Base-by-base conservation (phyloP, 2,329 filamentous ascomycete species). In the Graphium sp. region DNA sequence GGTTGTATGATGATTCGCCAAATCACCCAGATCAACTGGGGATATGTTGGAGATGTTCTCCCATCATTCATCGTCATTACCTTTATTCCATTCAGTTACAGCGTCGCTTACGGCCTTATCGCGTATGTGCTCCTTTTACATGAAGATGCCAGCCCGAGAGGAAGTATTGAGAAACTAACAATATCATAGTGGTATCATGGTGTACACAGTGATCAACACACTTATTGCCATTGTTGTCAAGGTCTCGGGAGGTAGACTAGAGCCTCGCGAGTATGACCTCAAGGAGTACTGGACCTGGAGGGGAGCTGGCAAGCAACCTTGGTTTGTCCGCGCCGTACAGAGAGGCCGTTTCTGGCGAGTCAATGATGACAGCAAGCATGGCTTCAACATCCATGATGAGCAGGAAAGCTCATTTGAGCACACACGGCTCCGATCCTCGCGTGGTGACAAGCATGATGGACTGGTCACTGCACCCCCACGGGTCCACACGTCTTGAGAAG, bases 1-100 rank as follows among this genome's bases (percentile, higher is more conserved):
- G 78, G 78, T 4, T 79, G 74, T 39, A 62, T 83, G 51, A 84
- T 84, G 78, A 75, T 79, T 37, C 71, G 74, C 7, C 74, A 80
- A 42, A 74, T 80, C 30, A 72, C 67, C 13, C 67, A 74, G 30
- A 73, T 83, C 52, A 83, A 83, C 51, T 83, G 78, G 78, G 55
- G 60, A 13, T 83, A 81, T 39, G 70, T 81, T 29, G 77, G 78
- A 28, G 78, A 84, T 36, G 73, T 77, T 0, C 57, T 83, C 3
- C 78, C 78, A 0, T 80, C 78, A 0, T 83, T 83, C 48, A 59
- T 83, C 18, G 80, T 78, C 5, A 69, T 83, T 39, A 67, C 69
- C 2, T 67, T 80, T 31, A 83, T 84, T 55, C 78, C 77, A 0
- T 80, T 83, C 45, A 81, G 71, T 37, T 84, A 82, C 59, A 79